phyloP scores from a whole-genome alignment of 257 asterid species.

The Rauvolfia tetraphylla region DNA sequence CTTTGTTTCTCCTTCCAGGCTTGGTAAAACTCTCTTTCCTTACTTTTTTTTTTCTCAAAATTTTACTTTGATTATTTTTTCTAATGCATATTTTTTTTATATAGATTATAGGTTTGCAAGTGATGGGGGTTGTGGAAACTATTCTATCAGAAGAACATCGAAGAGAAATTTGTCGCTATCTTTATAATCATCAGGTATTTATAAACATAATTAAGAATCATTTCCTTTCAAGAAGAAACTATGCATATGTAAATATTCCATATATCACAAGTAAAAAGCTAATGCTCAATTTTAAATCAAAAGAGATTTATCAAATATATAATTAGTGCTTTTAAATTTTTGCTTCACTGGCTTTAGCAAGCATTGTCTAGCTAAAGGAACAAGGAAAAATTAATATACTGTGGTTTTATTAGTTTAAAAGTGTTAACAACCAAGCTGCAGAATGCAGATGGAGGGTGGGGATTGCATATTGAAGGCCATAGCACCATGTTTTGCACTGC shows the following conservation, averaged over 20 bases:
- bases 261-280: too few relatives aligned
- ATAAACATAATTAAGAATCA: background rate
- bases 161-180: constrained; percentile 55
- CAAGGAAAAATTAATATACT: too few relatives aligned
- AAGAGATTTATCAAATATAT: too few relatives aligned
- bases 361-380: too few relatives aligned
- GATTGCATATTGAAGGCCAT: constrained; percentile 63
- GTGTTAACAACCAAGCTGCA: constrained; percentile 7
- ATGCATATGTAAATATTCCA: too few relatives aligned
- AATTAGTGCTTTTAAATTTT: too few relatives aligned
- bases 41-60: background rate
- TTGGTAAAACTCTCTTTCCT: constrained; percentile 31
- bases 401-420: too few relatives aligned
- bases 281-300: too few relatives aligned
- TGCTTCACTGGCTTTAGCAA: too few relatives aligned
- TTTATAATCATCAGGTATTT: constrained; percentile 66
- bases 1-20: constrained; percentile 64
- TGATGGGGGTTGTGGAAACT: constrained; percentile 44
- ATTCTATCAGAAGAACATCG: constrained; percentile 45
- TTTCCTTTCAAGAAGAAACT: background rate
- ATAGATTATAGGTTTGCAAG: constrained; percentile 49
- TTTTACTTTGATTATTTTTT: background rate
- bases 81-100: background rate
- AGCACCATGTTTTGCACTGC: constrained; percentile 68
- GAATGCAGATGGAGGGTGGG: constrained; percentile 91